phyloP scores from a whole-genome alignment of 257 asterid species.

The Rauvolfia tetraphylla region DNA sequence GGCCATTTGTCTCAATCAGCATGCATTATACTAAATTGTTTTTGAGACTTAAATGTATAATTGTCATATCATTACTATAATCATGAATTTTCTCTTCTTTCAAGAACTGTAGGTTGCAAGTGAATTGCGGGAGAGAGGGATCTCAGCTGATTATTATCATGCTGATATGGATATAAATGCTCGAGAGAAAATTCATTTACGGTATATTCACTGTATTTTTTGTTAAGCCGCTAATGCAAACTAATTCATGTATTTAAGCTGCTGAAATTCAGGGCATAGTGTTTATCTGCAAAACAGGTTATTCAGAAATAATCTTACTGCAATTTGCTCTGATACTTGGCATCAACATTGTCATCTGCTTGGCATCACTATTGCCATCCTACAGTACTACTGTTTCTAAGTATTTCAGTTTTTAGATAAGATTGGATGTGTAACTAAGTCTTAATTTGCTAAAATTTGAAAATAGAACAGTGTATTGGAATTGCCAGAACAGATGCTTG shows the following conservation, averaged over 20 bases:
- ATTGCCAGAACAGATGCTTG: too few relatives aligned
- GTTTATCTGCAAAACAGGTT: not conserved
- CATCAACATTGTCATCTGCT: not conserved
- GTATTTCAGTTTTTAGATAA: not conserved
- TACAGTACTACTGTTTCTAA: not conserved
- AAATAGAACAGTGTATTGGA: not conserved
- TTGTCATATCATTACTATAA: constrained; percentile 6
- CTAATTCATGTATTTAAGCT: not conserved
- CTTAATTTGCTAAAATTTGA: not conserved
- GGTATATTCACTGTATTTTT: constrained; percentile 41
- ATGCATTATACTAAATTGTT: not conserved
- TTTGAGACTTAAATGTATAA: not conserved
- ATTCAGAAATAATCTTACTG: not conserved
- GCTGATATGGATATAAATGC: constrained; percentile 91
- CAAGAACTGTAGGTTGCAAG: constrained; percentile 68
- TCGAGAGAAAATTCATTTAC: constrained; percentile 76
- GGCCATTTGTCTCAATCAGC: not conserved
- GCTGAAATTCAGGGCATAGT: not conserved
- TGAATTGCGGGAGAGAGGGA: constrained; percentile 75
- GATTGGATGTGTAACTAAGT: not conserved
- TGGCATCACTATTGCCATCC: too few relatives aligned
- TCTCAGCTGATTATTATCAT: constrained; percentile 83
- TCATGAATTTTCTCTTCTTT: constrained; percentile 7
- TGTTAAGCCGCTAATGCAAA: not conserved
- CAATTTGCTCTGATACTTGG: not conserved